Evolutionary conservation across 129 eudicot species (phyloP).

Genomic region (Chrysanthemum seticuspe): DNA sequence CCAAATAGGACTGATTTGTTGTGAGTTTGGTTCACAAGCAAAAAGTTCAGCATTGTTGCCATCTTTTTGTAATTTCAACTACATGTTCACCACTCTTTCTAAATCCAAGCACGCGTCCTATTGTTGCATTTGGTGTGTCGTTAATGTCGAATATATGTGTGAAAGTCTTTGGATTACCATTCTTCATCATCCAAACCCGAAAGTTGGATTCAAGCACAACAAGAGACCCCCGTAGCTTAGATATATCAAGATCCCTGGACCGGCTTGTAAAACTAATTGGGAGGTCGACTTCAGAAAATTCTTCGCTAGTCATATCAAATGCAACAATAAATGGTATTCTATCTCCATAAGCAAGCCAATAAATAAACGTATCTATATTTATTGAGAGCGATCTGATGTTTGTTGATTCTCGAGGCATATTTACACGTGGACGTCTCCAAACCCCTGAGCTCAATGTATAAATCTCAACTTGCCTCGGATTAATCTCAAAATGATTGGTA

Average conservation of each 20-base stretch:
- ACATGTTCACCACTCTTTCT: conserved; percentile 30
- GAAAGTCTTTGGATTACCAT: conserved; percentile 17
- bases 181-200: conserved; percentile 18
- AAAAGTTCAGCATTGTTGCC: background rate
- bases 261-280: background rate
- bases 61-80: background rate
- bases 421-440: too few relatives aligned
- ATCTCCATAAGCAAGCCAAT: conserved; percentile 33
- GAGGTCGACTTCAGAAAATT: conserved; percentile 22
- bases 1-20: too few relatives aligned
- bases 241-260: background rate
- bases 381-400: too few relatives aligned
- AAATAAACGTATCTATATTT: conserved; percentile 11
- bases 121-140: too few relatives aligned
- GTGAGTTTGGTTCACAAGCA: background rate
- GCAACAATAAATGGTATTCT: background rate
- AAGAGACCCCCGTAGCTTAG: conserved; percentile 9
- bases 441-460: too few relatives aligned
- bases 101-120: conserved; percentile 25
- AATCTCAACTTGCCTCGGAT: too few relatives aligned
- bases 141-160: conserved; percentile 22
- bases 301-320: background rate
- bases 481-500: too few relatives aligned
- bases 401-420: too few relatives aligned
- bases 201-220: background rate